A percentile compares a stretch with the other conserved stretches of the same genome.
Evolutionary conservation across 192 early-diverging fungal species (phyloP).

Genomic region (Martensiomyces pterosporus): DNA sequence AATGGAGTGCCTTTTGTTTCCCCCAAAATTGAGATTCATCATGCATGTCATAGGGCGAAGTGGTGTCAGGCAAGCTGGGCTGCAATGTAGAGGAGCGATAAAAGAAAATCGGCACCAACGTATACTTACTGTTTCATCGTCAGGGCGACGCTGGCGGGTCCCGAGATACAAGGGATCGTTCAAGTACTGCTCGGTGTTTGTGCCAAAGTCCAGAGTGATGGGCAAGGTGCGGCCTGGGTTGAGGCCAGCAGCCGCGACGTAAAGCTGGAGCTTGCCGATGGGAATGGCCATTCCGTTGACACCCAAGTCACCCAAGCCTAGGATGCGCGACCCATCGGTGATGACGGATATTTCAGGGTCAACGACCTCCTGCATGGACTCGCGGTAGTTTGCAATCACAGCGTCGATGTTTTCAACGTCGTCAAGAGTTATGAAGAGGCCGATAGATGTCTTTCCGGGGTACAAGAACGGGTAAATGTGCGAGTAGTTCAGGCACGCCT

Average conservation of each 20-base stretch:
- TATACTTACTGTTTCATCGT: constrained; percentile 43
- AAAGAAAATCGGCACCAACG: too few species aligned
- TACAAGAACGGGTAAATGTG: constrained; percentile 78
- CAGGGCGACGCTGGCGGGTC: constrained; percentile 54
- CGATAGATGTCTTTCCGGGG: constrained; percentile 64
- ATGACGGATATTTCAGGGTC: constrained; percentile 82
- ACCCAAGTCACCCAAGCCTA: constrained; percentile 91
- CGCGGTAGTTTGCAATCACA: constrained; percentile 71
- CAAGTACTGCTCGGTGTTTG: constrained; percentile 72
- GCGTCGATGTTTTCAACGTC: constrained; percentile 63
- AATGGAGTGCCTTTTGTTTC: too few species aligned
- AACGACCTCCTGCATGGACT: constrained; percentile 53
- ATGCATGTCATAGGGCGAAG: too few species aligned
- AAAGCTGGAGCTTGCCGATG: constrained; percentile 89
- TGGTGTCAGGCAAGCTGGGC: too few species aligned
- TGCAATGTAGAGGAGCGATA: too few species aligned
- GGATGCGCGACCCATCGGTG: constrained; percentile 86
- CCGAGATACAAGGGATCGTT: constrained; percentile 87
- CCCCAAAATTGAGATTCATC: too few species aligned
- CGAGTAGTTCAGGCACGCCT: constrained; percentile 78
- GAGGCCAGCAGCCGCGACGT: constrained; percentile 76
- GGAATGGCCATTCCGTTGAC: constrained; percentile 91
- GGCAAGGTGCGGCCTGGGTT: constrained; percentile 80
- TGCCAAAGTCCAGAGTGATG: constrained; percentile 87
- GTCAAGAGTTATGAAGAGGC: constrained; percentile 75